A percentile compares a stretch with the other conserved stretches of the same genome.
Conservation (phyloP, 805 yeast genomes). For the Sugiyamaella lignohabitans region DNA sequence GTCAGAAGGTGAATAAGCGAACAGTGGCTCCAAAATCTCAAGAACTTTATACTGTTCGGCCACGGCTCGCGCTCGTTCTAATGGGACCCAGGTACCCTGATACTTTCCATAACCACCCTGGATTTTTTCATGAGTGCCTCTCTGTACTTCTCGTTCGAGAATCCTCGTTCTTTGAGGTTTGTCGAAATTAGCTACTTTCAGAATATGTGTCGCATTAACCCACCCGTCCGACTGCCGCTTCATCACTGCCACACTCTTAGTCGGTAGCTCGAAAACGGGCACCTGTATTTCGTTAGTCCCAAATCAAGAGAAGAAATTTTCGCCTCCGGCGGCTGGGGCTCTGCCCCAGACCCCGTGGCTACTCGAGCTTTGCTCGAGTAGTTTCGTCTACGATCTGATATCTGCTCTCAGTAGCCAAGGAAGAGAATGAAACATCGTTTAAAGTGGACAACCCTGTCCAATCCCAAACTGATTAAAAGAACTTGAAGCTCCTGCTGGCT, state of each 20-base stretch:
- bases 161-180: conserved; percentile 91
- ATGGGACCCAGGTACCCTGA: conserved; percentile 96
- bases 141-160: conserved; percentile 87
- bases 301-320: neutral
- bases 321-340: neutral
- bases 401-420: too few relatives aligned
- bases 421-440: neutral
- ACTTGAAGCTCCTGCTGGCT: too few relatives aligned
- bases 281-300: conserved; percentile 23
- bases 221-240: conserved; percentile 85
- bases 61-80: conserved; percentile 62
- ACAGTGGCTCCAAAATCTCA: conserved; percentile 55
- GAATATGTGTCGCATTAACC: conserved; percentile 95
- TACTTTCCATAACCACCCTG: conserved; percentile 97
- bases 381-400: neutral
- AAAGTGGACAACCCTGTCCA: too few relatives aligned
- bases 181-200: conserved; percentile 89
- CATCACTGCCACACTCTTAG: conserved; percentile 75
- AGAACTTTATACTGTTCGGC: conserved; percentile 61
- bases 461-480: too few relatives aligned
- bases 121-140: conserved; percentile 82
- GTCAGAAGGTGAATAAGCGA: conserved; percentile 49
- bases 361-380: neutral
- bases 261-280: conserved; percentile 45
- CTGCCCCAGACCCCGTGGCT: neutral